Evolutionary conservation across 805 yeast genomes (phyloP).

Genomic region (Hyphopichia homilentoma): DNA sequence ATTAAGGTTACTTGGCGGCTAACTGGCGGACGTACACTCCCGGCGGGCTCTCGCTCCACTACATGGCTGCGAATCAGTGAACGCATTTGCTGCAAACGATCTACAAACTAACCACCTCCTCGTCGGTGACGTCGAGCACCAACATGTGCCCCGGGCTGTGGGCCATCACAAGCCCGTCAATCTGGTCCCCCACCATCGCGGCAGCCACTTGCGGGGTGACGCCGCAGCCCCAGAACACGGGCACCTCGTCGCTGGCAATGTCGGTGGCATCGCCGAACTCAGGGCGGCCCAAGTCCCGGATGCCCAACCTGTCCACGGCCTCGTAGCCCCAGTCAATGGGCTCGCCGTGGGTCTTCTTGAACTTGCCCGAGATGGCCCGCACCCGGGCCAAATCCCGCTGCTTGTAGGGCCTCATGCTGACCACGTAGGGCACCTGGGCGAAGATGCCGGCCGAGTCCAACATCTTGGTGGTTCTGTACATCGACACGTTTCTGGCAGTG

Average conservation of each 20-base stretch:
- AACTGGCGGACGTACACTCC: too few relatives aligned
- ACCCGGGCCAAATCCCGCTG: slow-evolving; percentile 21
- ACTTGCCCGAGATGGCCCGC: slow-evolving; percentile 25
- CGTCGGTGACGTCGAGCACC: slow-evolving; percentile 26
- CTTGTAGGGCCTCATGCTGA: slow-evolving; percentile 41
- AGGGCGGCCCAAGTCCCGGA: slow-evolving; percentile 24
- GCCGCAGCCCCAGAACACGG: slow-evolving; percentile 45
- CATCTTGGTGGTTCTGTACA: slow-evolving; percentile 6
- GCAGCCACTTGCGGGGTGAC: slow-evolving; percentile 39
- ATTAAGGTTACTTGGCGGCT: too few relatives aligned
- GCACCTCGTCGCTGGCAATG: slow-evolving; percentile 30
- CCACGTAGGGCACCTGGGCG: slow-evolving; percentile 28
- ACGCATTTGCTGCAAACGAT: too few relatives aligned
- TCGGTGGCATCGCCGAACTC: slow-evolving; percentile 34
- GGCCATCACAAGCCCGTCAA: slow-evolving; percentile 26
- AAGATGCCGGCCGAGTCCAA: slow-evolving; percentile 8
- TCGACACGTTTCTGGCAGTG: slow-evolving; percentile 4
- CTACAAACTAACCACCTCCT: slow-evolving; percentile 8
- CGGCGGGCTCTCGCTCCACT: too few relatives aligned
- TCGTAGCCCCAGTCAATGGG: slow-evolving; percentile 43
- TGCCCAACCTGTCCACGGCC: slow-evolving; percentile 31
- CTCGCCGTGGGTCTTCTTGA: slow-evolving; percentile 33
- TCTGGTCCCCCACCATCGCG: slow-evolving; percentile 17
- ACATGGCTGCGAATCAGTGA: too few relatives aligned
- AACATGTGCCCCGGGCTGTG: slow-evolving; percentile 38